phyloP scores from a whole-genome alignment of 257 asterid genomes.

The Salvia rosmarinus region DNA sequence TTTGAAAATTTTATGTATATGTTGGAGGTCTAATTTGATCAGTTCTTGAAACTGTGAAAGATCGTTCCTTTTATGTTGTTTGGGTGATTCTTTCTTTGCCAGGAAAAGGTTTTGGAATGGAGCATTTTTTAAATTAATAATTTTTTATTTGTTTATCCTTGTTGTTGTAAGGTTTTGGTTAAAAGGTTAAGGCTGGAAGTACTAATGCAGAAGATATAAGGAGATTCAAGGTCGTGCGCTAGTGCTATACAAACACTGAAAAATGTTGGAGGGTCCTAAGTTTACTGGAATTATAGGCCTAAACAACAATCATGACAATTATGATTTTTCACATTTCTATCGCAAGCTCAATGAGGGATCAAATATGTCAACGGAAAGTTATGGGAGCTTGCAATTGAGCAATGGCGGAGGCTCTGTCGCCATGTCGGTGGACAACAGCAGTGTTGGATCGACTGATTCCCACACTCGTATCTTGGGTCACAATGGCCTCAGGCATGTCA shows the following conservation, averaged over 20 bases:
- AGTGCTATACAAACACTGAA: slow-evolving; percentile 15
- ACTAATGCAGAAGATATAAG: slow-evolving; percentile 51
- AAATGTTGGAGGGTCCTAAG: slow-evolving; percentile 87
- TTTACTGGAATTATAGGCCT: slow-evolving; percentile 77
- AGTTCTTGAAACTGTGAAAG: background rate
- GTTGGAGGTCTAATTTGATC: background rate
- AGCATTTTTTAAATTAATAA: slow-evolving; percentile 4
- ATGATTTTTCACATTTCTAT: slow-evolving; percentile 60
- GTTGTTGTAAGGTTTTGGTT: background rate
- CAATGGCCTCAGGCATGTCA: slow-evolving; percentile 86
- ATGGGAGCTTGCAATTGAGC: slow-evolving; percentile 86
- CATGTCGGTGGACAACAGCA: slow-evolving; percentile 89
- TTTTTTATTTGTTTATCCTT: background rate
- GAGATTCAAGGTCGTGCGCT: slow-evolving; percentile 33
- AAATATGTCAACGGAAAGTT: slow-evolving; percentile 85
- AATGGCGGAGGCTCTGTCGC: slow-evolving; percentile 94
- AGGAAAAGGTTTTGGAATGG: background rate
- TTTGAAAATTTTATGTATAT: background rate
- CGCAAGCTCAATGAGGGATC: slow-evolving; percentile 92
- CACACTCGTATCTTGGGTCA: slow-evolving; percentile 82
- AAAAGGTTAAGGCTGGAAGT: slow-evolving; percentile 38
- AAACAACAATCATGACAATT: slow-evolving; percentile 75
- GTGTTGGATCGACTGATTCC: slow-evolving; percentile 89
- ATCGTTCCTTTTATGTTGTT: background rate
- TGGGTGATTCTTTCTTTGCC: slow-evolving; percentile 7